phyloP scores from a whole-genome alignment of 1,284 basidiomycete species.

The Xerocomus cyaneibrunnescens region DNA sequence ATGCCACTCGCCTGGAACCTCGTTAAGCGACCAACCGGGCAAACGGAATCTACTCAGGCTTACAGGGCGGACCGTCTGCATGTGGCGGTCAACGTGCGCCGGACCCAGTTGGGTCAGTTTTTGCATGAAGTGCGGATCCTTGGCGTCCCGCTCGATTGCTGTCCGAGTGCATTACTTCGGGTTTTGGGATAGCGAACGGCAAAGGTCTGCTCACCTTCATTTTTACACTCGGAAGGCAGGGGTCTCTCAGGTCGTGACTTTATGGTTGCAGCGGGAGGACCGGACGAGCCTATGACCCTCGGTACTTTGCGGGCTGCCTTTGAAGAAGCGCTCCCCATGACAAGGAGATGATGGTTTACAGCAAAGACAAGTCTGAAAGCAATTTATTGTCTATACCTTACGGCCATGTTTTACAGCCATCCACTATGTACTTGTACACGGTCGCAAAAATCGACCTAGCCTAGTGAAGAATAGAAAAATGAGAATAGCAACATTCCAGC shows the following conservation, averaged over 20 bases:
- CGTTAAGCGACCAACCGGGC: background rate
- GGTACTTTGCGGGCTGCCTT: constrained; percentile 68
- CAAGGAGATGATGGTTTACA: background rate
- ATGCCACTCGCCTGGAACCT: constrained; percentile 34
- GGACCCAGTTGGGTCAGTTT: constrained; percentile 72
- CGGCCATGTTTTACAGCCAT: constrained; percentile 42
- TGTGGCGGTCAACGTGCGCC: constrained; percentile 69
- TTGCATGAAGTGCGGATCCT: constrained; percentile 74
- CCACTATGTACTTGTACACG: constrained; percentile 43
- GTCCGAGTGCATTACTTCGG: background rate
- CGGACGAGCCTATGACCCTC: constrained; percentile 51
- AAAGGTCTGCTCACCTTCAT: constrained; percentile 41
- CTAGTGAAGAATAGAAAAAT: constrained; percentile 31
- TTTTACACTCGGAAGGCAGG: constrained; percentile 53
- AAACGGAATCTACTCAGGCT: constrained; percentile 22
- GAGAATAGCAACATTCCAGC: constrained; percentile 38
- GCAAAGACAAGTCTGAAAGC: constrained; percentile 1
- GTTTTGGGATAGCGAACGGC: background rate
- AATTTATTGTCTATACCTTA: constrained; percentile 40
- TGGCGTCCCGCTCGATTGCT: constrained; percentile 70
- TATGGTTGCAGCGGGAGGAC: constrained; percentile 28
- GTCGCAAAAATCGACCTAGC: constrained; percentile 34
- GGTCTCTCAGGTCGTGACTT: constrained; percentile 22
- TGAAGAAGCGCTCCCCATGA: constrained; percentile 71
- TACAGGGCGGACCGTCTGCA: constrained; percentile 56